A percentile compares a stretch with the other conserved stretches of the same genome.
Evolutionary conservation across 257 asterid species (phyloP).

Genomic region (Jaltomata sinuosa): DNA sequence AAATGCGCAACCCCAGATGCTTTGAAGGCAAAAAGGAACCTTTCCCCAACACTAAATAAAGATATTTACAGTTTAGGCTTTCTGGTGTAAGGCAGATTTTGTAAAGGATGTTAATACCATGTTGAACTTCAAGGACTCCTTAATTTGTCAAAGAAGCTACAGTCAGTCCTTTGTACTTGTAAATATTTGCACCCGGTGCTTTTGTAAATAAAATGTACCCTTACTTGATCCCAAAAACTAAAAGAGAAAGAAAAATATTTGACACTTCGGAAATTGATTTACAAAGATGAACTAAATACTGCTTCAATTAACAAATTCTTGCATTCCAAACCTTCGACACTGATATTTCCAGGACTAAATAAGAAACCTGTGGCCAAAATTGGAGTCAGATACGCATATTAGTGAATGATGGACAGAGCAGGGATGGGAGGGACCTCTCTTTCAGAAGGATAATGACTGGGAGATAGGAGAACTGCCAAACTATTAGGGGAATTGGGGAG

Average conservation of each 20-base stretch:
- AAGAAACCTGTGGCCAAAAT: too few relatives aligned
- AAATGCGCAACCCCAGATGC: background rate
- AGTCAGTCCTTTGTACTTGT: background rate
- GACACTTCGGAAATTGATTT: too few relatives aligned
- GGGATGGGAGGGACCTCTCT: too few relatives aligned
- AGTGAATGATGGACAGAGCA: too few relatives aligned
- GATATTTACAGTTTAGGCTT: background rate
- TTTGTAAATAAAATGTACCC: background rate
- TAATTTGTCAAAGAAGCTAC: background rate
- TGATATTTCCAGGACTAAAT: too few relatives aligned
- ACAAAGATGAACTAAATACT: too few relatives aligned
- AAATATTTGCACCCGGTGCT: background rate
- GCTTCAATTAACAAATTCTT: too few relatives aligned
- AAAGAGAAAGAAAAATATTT: background rate
- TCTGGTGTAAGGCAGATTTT: background rate
- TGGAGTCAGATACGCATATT: too few relatives aligned
- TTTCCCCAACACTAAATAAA: background rate
- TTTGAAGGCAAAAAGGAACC: background rate
- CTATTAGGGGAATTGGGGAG: too few relatives aligned
- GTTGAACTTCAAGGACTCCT: background rate
- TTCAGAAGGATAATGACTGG: too few relatives aligned
- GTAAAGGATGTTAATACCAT: background rate
- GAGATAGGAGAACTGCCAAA: too few relatives aligned
- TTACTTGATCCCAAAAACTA: background rate
- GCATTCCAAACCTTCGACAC: too few relatives aligned